Conservation (phyloP, 2,329 filamentous ascomycete species). For the Didymella glomerata region DNA sequence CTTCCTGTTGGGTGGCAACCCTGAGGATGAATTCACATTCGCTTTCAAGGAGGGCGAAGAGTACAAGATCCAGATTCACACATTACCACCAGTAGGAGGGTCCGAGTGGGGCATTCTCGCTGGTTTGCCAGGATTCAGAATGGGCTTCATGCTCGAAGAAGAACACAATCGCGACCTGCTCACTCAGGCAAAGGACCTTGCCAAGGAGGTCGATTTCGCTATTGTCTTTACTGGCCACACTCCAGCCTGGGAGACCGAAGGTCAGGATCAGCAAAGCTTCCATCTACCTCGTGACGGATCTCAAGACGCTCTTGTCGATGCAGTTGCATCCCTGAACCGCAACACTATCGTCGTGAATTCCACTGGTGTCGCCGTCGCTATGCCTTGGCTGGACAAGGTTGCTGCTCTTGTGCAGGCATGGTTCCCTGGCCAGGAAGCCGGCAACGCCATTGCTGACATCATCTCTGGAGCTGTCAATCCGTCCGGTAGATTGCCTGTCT, state of each 20-base stretch:
- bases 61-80: constrained; percentile 67
- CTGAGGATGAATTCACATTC: constrained; percentile 68
- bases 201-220: constrained; percentile 40
- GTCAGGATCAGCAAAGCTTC: constrained; percentile 65
- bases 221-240: constrained; percentile 49
- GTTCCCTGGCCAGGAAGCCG: constrained; percentile 54
- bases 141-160: constrained; percentile 45
- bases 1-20: constrained; percentile 71
- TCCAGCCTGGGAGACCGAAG: constrained; percentile 60
- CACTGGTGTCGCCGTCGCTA: constrained; percentile 75
- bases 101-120: constrained; percentile 51
- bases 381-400: constrained; percentile 69
- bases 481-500: constrained; percentile 51
- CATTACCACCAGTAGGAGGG: constrained; percentile 65
- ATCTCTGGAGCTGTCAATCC: constrained; percentile 53
- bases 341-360: constrained; percentile 78
- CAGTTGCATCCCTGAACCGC: constrained; percentile 71
- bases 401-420: constrained; percentile 53
- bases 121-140: constrained; percentile 44
- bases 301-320: constrained; percentile 71
- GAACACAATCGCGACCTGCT: constrained; percentile 45
- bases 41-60: constrained; percentile 66
- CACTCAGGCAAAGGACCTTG: constrained; percentile 36
- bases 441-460: constrained; percentile 54
- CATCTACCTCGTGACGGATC: constrained; percentile 63